A percentile compares a stretch with the other conserved stretches of the same genome.
These are phyloP conservation scores for Fraxinus americana DNA, from an alignment of 257 asterid species.

Conservation along the genomic window DNA sequence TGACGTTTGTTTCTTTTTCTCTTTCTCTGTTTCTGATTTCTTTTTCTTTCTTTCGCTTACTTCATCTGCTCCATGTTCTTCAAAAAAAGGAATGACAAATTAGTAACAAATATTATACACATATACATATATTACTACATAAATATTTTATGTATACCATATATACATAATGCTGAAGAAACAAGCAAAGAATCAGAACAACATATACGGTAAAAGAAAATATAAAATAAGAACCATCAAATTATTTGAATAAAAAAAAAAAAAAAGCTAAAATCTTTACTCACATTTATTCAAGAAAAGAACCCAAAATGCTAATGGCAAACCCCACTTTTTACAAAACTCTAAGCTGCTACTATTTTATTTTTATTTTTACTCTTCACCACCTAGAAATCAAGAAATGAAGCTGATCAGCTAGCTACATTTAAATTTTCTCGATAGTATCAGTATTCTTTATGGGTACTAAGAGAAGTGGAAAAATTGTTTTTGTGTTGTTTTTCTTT, in stretches of 20 bases:
- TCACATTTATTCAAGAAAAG: conserved; percentile 41
- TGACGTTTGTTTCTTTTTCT: background rate
- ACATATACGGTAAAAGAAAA: background rate
- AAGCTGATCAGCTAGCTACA: background rate
- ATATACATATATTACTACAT: background rate
- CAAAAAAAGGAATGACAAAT: background rate
- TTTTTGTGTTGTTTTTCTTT: background rate
- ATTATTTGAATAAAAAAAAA: background rate
- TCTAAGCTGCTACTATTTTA: background rate
- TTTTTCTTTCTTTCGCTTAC: conserved; percentile 5
- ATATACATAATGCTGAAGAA: background rate
- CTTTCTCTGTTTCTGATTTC: conserved; percentile 1
- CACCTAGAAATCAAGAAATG: background rate
- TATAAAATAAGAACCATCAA: background rate
- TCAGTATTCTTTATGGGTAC: background rate
- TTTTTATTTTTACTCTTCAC: background rate
- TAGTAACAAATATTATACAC: background rate
- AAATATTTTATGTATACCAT: too few relatives aligned
- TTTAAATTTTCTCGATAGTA: background rate
- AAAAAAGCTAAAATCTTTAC: conserved; percentile 47
- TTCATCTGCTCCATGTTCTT: conserved; percentile 8
- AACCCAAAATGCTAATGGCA: conserved; percentile 19
- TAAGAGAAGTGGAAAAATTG: background rate
- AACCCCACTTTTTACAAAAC: background rate
- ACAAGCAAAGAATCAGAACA: conserved; percentile 18